Percentiles rank a stretch among this genome's conserved stretches.
Evolutionary conservation across 2,329 filamentous ascomycete species (phyloP).

Genomic region (Fusarium pseudoanthophilum): DNA sequence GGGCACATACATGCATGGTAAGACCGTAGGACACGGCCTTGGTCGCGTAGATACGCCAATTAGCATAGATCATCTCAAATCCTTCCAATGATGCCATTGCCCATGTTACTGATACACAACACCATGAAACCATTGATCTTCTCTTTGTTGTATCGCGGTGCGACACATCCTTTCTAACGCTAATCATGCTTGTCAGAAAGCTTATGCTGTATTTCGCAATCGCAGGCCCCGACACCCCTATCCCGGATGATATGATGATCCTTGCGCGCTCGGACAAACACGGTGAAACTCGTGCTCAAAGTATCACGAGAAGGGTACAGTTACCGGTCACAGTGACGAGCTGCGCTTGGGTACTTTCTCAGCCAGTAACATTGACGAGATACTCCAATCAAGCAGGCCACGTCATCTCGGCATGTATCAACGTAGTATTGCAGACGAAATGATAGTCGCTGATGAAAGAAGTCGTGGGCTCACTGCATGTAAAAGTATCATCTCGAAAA

Average conservation of each 20-base stretch:
- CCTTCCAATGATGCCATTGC: neutral
- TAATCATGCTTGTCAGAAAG: neutral
- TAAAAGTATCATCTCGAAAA: neutral
- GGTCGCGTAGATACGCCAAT: neutral
- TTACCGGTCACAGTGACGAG: neutral
- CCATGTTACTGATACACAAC: neutral
- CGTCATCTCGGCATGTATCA: neutral
- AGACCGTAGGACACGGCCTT: neutral
- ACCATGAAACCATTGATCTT: neutral
- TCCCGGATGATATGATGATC: neutral
- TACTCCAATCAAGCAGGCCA: neutral
- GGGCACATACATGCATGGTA: neutral
- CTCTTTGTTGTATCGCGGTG: too few species aligned
- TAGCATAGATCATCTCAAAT: neutral
- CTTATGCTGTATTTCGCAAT: neutral
- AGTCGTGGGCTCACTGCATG: neutral
- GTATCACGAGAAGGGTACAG: neutral
- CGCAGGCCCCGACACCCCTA: too few species aligned
- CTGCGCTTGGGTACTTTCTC: neutral
- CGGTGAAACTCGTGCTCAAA: neutral
- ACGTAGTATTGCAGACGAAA: neutral
- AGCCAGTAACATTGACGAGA: neutral
- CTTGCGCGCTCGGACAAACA: too few species aligned
- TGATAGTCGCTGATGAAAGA: neutral
- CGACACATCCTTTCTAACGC: too few species aligned